Evolutionary conservation across 2,329 filamentous ascomycete species (phyloP), one percentile per base, ranked within the genome.

Genomic region (Colletotrichum sp.): DNA sequence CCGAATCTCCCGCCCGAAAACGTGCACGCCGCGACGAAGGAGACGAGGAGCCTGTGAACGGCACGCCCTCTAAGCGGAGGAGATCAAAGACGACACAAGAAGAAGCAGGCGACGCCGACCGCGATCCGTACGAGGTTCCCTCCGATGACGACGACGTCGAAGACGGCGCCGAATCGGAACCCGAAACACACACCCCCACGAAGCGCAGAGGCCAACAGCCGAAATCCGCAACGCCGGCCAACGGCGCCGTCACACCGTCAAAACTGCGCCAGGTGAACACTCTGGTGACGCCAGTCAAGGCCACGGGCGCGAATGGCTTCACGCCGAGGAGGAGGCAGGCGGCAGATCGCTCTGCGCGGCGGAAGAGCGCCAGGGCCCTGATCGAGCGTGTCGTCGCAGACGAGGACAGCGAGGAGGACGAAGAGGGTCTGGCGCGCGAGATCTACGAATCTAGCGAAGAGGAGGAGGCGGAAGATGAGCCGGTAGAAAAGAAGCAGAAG

Each of bases 271-370:
- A 80, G 30, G 83, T 82, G 6, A 78, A 81, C 32, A 77, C 79
- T 5, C 81, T 85, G 8, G 80, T 82, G 64, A 89, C 88, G 0
- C 88, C 88, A 0, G 80, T 83, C 15, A 88, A 83, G 71, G 76
- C 79, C 6, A 80, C 78, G 26, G 81, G 81, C 13, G 68, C 80
- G 26, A 86, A 81, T 44, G 85, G 84, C 8, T 81, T 86, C 39
- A 95, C 93, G 2, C 93, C 95, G 0, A 90, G 91, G 49, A 90
- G 92, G 79, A 88, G 90, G 57, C 91, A 90, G 77, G 94, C 95
- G 78, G 94, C 94, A 24, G 95, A 98, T 85, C 92, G 94, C 65
- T 98, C 96, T 7, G 96, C 96, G 3, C 92, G 94, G 80, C 93
- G 93, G 81, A 98, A 98, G 88, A 98, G 95, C 83, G 94, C 94